Evolutionary conservation across 75 land plant genomes (phyloP), one percentile per base, ranked within the genome.

Genomic region (Cryptomeria japonica): DNA sequence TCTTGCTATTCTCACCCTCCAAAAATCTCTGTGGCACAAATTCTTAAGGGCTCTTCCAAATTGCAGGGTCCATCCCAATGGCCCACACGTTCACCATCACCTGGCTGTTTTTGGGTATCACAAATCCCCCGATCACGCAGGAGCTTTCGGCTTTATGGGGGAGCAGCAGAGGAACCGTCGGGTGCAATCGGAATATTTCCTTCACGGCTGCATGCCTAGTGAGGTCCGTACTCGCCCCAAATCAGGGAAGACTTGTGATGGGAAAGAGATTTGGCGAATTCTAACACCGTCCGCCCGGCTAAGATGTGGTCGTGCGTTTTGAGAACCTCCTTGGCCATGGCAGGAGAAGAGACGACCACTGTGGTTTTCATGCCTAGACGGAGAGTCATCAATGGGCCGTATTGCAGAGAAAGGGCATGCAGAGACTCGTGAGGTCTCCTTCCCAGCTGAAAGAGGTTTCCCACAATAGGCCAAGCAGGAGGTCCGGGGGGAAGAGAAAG

Each of bases 91-190:
- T 93, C 37, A 93, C 91, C 5, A 93, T 87, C 18, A 91, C 78
- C 6, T 90, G 89, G 39, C 94, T 32, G 75, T 85, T 84, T 44
- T 44, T 44, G 47, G 47, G 47, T 44, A 44, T 44, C 47, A 3
- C 6, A 44, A 44, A 44, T 44, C 93, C 96, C 64, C 87, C 87
- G 85, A 93, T 88, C 64, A 90, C 92, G 83, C 91, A 92, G 47
- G 64, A 58, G 14, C 91, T 92, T 25, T 89, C 19, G 3, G 94
- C 92, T 38, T 87, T 86, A 18, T 93, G 92, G 0, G 97, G 96
- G 10, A 96, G 93, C 51, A 96, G 94, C 72, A 96, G 90, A 0
- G 97, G 95, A 25, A 91, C 92, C 12, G 97, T 89, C 1, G 97
- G 97, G 89, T 96, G 97, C 90, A 96, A 87, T 11, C 96, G 92